A percentile compares a stretch with the other conserved stretches of the same genome.
Conservation (phyloP, 2,329 filamentous ascomycete genomes). For the Aureobasidium zeae region DNA sequence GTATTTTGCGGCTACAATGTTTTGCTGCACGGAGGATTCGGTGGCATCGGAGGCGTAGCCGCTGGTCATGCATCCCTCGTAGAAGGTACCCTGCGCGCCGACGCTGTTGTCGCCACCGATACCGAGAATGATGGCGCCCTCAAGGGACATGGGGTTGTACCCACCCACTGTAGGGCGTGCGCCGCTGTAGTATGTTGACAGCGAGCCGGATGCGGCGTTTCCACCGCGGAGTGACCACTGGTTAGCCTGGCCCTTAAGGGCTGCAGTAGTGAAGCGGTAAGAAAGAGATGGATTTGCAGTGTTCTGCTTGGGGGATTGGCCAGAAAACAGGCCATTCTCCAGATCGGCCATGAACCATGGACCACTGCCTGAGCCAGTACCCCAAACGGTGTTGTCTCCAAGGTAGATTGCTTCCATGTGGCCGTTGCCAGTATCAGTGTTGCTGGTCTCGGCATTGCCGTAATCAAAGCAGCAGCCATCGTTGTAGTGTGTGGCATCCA, state of each 20-base stretch:
- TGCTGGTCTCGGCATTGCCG: constrained; percentile 36
- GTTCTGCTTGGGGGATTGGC: constrained; percentile 39
- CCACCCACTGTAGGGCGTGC: constrained; percentile 41
- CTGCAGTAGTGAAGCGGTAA: constrained; percentile 48
- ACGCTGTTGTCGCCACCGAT: constrained; percentile 59
- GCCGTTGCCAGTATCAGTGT: constrained; percentile 45
- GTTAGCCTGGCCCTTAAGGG: constrained; percentile 47
- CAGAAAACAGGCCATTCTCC: constrained; percentile 58
- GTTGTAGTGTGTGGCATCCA: constrained; percentile 54
- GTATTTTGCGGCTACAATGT: constrained; percentile 52
- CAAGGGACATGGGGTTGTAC: constrained; percentile 55
- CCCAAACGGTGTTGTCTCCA: constrained; percentile 47
- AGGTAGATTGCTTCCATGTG: constrained; percentile 65
- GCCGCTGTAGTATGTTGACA: constrained; percentile 53
- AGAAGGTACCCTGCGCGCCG: constrained; percentile 47
- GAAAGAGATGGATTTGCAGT: constrained; percentile 44
- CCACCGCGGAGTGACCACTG: constrained; percentile 52
- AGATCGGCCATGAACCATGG: constrained; percentile 64
- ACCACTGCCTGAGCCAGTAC: constrained; percentile 47
- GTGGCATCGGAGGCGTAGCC: constrained; percentile 53
- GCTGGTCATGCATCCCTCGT: constrained; percentile 56
- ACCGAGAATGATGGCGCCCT: constrained; percentile 59
- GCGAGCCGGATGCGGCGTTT: constrained; percentile 44
- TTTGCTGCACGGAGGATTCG: constrained; percentile 40
- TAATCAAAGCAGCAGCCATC: constrained; percentile 43